Percentiles rank a stretch among this genome's conserved stretches.
Conservation (phyloP, 257 asterid genomes). For the Solanum tarijense region DNA sequence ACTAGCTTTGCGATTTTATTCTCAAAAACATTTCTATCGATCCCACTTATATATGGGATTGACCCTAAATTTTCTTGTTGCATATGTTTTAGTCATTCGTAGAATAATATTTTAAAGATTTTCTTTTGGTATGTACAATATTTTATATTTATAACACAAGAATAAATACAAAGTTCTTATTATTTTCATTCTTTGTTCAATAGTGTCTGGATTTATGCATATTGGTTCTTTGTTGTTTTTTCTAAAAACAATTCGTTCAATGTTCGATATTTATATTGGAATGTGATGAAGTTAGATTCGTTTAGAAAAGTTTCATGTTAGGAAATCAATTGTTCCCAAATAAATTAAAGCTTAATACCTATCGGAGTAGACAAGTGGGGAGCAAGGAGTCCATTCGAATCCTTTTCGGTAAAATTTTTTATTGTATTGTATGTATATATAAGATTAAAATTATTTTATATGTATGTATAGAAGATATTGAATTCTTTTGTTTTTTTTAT, state of each 20-base stretch:
- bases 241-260: not conserved
- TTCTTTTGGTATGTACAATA: not conserved
- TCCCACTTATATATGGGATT: not conserved
- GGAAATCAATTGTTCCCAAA: not conserved
- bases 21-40: not conserved
- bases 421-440: too few species aligned
- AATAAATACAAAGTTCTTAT: not conserved
- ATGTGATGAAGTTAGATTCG: not conserved
- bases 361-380: not conserved
- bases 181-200: not conserved
- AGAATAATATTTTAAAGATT: not conserved
- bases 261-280: not conserved
- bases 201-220: not conserved
- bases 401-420: rapidly evolving
- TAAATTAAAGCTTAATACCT: not conserved
- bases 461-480: not conserved
- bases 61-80: not conserved
- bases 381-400: not conserved
- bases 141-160: not conserved
- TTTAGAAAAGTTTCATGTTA: not conserved
- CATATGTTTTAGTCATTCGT: not conserved
- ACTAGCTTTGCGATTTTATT: not conserved
- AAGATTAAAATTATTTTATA: too few species aligned
- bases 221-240: not conserved
- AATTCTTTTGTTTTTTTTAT: not conserved